Percentiles rank a stretch among this genome's conserved stretches.
These are phyloP conservation scores for Asterionellopsis glacialis DNA, from an alignment of 108 stramenopile genomes.

Conservation along the genomic window DNA sequence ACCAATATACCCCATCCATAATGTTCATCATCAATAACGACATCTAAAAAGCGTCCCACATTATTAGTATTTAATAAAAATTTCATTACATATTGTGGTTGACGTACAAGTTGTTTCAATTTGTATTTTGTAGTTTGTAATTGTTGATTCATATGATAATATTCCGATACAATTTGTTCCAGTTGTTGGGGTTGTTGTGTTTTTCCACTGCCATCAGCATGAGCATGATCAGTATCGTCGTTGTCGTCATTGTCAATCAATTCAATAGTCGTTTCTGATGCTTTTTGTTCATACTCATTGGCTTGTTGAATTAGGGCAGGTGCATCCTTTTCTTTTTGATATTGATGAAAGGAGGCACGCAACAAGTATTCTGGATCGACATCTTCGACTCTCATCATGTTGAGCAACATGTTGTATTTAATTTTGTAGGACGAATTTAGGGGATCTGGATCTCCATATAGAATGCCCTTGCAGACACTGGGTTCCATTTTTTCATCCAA, in stretches of 20 bases:
- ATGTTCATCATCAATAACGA: slow-evolving; percentile 67
- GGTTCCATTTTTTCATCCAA: slow-evolving; percentile 99
- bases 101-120: slow-evolving; percentile 73
- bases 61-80: slow-evolving; percentile 63
- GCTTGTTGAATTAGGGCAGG: slow-evolving; percentile 74
- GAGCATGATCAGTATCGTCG: slow-evolving; percentile 33
- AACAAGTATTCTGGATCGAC: slow-evolving; percentile 96
- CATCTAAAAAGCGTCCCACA: slow-evolving; percentile 79
- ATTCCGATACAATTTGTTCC: slow-evolving; percentile 53
- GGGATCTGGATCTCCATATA: slow-evolving; percentile 86
- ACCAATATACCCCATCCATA: slow-evolving; percentile 91
- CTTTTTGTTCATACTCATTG: slow-evolving; percentile 59
- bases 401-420: slow-evolving; percentile 98
- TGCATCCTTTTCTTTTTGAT: slow-evolving; percentile 89
- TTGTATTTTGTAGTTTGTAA: slow-evolving; percentile 64
- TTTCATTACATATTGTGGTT: slow-evolving; percentile 85
- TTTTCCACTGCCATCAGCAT: no score
- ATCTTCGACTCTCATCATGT: slow-evolving; percentile 98
- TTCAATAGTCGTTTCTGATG: slow-evolving; percentile 13
- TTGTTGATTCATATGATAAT: slow-evolving; percentile 81
- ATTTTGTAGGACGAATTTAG: slow-evolving; percentile 95
- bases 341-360: slow-evolving; percentile 94
- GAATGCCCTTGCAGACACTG: slow-evolving; percentile 87
- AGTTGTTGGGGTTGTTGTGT: no score
- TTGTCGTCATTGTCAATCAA: slow-evolving; percentile 48